These are phyloP conservation scores for Kodamaea hsintzibuensis DNA, from an alignment of 805 yeast species.

Conservation along the genomic window DNA sequence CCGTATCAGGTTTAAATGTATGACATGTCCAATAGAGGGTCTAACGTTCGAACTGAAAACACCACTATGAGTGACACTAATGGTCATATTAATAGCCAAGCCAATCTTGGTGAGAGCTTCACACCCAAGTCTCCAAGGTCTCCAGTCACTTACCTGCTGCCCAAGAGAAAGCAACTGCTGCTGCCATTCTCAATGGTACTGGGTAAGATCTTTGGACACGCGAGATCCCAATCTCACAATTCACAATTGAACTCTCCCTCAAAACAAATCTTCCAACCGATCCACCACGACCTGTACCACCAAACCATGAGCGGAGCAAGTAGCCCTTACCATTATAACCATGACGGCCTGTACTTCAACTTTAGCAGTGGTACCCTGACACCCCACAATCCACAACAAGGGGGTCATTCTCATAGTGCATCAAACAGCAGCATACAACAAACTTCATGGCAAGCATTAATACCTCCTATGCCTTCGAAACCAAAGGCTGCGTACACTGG, in stretches of 20 bases:
- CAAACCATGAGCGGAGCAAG: constrained; percentile 2
- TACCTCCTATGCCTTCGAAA: constrained; percentile 34
- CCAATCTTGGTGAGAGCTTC: neutral
- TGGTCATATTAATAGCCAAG: neutral
- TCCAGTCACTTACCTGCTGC: constrained; percentile 4
- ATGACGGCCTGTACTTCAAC: constrained; percentile 5
- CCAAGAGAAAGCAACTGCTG: constrained; percentile 6
- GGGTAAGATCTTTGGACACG: constrained; percentile 10
- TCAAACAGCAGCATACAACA: neutral
- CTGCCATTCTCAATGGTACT: constrained; percentile 4
- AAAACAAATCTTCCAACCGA: constrained; percentile 14
- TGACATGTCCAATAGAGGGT: constrained; percentile 1
- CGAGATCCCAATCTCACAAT: constrained; percentile 16
- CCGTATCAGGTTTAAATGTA: neutral
- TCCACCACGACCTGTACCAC: constrained; percentile 14
- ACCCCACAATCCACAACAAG: constrained; percentile 12
- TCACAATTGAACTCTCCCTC: constrained; percentile 14
- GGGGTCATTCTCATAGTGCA: neutral
- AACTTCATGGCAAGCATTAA: constrained; percentile 29
- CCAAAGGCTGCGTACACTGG: constrained; percentile 16
- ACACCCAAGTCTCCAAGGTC: constrained; percentile 4
- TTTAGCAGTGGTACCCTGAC: constrained; percentile 2
- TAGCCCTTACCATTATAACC: constrained; percentile 2
- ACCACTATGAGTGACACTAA: neutral
- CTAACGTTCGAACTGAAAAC: neutral